These are phyloP conservation scores for Blastobotrys mokoenaii DNA, from an alignment of 805 yeast species.

Conservation along the genomic window DNA sequence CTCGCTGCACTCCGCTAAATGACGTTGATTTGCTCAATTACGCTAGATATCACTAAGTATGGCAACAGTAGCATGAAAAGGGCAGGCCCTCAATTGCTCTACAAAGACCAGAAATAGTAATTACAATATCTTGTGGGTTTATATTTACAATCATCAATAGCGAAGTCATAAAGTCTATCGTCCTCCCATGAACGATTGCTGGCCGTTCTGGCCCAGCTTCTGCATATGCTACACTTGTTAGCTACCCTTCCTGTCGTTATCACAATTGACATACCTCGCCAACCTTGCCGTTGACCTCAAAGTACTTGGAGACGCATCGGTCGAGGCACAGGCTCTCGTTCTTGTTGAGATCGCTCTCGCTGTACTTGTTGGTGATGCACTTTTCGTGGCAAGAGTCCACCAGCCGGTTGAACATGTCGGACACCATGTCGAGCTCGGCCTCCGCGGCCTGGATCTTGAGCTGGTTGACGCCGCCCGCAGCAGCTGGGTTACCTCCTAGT, in stretches of 20 bases:
- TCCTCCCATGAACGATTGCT: slow-evolving; percentile 19
- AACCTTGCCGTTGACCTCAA: slow-evolving; percentile 88
- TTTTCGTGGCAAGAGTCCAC: slow-evolving; percentile 84
- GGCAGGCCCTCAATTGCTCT: too few species aligned
- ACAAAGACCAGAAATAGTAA: too few species aligned
- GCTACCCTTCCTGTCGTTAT: not conserved
- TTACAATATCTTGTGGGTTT: not conserved
- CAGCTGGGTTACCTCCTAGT: slow-evolving; percentile 42
- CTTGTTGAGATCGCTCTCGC: slow-evolving; percentile 66
- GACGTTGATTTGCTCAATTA: too few species aligned
- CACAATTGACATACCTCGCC: slow-evolving; percentile 46
- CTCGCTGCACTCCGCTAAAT: too few species aligned
- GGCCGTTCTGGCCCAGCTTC: slow-evolving; percentile 34
- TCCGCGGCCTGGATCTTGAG: slow-evolving; percentile 66
- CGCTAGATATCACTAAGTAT: too few species aligned
- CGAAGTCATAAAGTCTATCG: slow-evolving; percentile 1
- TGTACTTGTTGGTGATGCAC: slow-evolving; percentile 61
- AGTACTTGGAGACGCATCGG: slow-evolving; percentile 82
- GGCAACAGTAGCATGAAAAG: too few species aligned
- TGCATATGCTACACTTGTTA: slow-evolving; percentile 37
- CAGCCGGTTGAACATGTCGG: slow-evolving; percentile 91
- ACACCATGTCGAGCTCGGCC: slow-evolving; percentile 93
- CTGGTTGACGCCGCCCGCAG: slow-evolving; percentile 28
- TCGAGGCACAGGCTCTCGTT: slow-evolving; percentile 81
- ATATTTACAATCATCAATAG: not conserved